Percentiles rank a stretch among this genome's conserved stretches.
Conservation (phyloP, 2,329 filamentous ascomycete genomes). For the Furcasterigmium sp. region DNA sequence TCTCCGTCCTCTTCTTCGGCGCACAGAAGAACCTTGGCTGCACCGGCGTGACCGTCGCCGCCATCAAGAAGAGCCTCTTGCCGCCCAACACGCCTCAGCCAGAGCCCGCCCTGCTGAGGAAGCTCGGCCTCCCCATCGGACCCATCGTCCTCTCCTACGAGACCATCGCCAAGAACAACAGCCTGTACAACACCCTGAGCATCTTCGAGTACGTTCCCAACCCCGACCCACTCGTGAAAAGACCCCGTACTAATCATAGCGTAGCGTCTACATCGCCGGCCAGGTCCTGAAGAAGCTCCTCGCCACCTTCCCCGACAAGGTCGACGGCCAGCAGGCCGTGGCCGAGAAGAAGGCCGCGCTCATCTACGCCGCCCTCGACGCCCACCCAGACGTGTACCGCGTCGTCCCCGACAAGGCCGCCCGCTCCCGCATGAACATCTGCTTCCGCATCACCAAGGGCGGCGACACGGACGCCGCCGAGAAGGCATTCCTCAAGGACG, state of each 20-base stretch:
- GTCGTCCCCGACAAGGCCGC: slow-evolving; percentile 70
- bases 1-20: slow-evolving; percentile 81
- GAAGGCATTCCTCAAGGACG: slow-evolving; percentile 72
- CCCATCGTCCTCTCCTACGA: slow-evolving; percentile 80
- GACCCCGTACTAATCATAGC: background rate
- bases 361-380: slow-evolving; percentile 75
- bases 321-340: slow-evolving; percentile 70
- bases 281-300: slow-evolving; percentile 78
- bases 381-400: slow-evolving; percentile 65
- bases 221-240: background rate
- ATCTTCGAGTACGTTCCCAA: slow-evolving; percentile 67
- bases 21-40: slow-evolving; percentile 92
- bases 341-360: slow-evolving; percentile 68
- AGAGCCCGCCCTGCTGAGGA: slow-evolving; percentile 62
- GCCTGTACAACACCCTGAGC: slow-evolving; percentile 90
- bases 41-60: slow-evolving; percentile 79
- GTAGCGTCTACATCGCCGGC: slow-evolving; percentile 80
- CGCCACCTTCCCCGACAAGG: slow-evolving; percentile 58
- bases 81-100: slow-evolving; percentile 63
- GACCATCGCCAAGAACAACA: slow-evolving; percentile 86
- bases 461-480: slow-evolving; percentile 64
- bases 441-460: slow-evolving; percentile 66
- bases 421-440: slow-evolving; percentile 91
- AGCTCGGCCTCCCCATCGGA: slow-evolving; percentile 69
- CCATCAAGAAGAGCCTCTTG: slow-evolving; percentile 77